Conservation (phyloP, 2,329 filamentous ascomycete genomes). For the Alternaria alternata region DNA sequence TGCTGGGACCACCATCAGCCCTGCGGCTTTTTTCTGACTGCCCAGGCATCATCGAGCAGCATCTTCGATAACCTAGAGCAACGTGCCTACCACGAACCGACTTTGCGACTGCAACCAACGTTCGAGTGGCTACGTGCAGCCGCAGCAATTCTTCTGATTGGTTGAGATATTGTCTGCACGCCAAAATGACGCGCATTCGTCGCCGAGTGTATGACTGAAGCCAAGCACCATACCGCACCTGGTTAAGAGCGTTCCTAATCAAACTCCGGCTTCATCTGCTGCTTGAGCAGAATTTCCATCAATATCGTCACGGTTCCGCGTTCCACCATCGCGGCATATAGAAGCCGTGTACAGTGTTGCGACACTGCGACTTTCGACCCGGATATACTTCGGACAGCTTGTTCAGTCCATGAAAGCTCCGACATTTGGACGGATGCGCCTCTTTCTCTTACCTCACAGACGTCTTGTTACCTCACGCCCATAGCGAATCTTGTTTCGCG, state of each 20-base stretch:
- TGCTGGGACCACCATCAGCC: not conserved
- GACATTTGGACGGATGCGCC: not conserved
- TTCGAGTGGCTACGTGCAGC: not conserved
- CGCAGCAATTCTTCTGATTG: not conserved
- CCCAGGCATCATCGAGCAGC: slow-evolving; percentile 11
- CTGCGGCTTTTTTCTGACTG: slow-evolving; percentile 3
- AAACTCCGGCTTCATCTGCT: slow-evolving; percentile 10
- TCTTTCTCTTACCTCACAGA: not conserved
- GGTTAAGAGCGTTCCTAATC: slow-evolving; percentile 3
- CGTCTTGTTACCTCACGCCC: not conserved
- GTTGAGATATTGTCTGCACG: not conserved
- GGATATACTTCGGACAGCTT: not conserved
- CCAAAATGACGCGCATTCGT: slow-evolving; percentile 8
- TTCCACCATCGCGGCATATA: not conserved
- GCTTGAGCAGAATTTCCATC: slow-evolving; percentile 21
- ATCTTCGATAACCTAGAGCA: not conserved
- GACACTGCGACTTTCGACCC: slow-evolving; percentile 1
- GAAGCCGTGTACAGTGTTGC: not conserved
- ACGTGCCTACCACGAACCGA: not conserved
- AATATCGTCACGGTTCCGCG: slow-evolving; percentile 1
- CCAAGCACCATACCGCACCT: slow-evolving; percentile 8
- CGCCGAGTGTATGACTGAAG: slow-evolving; percentile 11
- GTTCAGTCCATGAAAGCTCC: not conserved
- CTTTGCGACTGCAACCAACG: not conserved
- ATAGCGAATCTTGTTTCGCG: not conserved